Percentiles rank a stretch among this genome's conserved stretches.
These are phyloP conservation scores for Pestalotiopsis sp. DNA, from an alignment of 2,329 filamentous ascomycete genomes.

Conservation along the genomic window DNA sequence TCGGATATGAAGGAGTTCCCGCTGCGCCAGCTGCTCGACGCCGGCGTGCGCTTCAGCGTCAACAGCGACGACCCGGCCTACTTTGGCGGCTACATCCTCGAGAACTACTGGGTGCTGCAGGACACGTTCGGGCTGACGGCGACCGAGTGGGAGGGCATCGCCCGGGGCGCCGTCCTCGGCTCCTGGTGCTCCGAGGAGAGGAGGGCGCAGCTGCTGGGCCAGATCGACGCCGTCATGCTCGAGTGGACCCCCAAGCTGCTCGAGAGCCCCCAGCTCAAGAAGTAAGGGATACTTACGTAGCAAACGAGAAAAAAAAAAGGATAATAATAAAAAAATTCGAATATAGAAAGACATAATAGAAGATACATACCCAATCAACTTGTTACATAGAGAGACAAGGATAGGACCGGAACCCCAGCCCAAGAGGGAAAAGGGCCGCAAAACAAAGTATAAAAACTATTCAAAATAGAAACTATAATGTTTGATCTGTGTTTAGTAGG, in stretches of 20 bases:
- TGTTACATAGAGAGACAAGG: too few relatives aligned
- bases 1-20: conserved; percentile 56
- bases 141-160: conserved; percentile 69
- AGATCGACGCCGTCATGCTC: conserved; percentile 40
- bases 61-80: conserved; percentile 78
- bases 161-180: conserved; percentile 61
- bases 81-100: conserved; percentile 74
- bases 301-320: background rate
- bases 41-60: conserved; percentile 68
- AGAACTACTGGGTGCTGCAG: conserved; percentile 77
- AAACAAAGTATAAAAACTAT: too few relatives aligned
- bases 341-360: background rate
- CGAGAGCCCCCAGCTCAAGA: too few relatives aligned
- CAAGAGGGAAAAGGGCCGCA: too few relatives aligned
- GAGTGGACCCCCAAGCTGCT: conserved; percentile 21
- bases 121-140: conserved; percentile 65
- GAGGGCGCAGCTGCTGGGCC: conserved; percentile 58
- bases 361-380: too few relatives aligned
- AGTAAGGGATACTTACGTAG: background rate
- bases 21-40: conserved; percentile 63
- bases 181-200: conserved; percentile 70
- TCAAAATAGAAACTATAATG: too few relatives aligned
- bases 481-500: too few relatives aligned
- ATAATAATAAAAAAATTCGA: background rate
- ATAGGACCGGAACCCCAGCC: too few relatives aligned